Conservation (phyloP, 495 filamentous ascomycete genomes). For the Polyplosphaeria fusca region DNA sequence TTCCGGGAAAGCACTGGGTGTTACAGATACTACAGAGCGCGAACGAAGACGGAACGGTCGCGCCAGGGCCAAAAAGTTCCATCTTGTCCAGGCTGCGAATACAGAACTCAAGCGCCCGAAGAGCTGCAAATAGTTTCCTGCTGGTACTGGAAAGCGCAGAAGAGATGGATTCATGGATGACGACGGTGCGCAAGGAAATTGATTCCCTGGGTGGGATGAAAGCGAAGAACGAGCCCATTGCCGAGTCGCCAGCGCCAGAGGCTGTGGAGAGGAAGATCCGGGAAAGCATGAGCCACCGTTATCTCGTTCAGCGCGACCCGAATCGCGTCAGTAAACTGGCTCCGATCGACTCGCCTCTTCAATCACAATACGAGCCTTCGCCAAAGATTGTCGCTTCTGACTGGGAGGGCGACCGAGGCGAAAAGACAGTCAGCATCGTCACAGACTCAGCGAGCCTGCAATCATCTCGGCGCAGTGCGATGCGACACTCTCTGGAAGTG, state of each 20-base stretch:
- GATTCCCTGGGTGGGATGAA: slow-evolving; percentile 43
- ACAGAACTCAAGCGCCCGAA: slow-evolving; percentile 53
- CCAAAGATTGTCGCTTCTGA: slow-evolving; percentile 28
- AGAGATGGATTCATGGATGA: slow-evolving; percentile 83
- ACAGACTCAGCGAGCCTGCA: slow-evolving; percentile 25
- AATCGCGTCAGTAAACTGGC: slow-evolving; percentile 25
- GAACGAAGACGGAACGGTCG: slow-evolving; percentile 56
- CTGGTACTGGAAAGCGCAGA: slow-evolving; percentile 78
- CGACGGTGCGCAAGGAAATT: slow-evolving; percentile 46
- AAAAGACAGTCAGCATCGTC: slow-evolving; percentile 20
- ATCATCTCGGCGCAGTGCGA: slow-evolving; percentile 22
- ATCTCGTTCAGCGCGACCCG: slow-evolving; percentile 16
- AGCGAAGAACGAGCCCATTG: slow-evolving; percentile 17
- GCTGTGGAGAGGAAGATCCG: slow-evolving; percentile 21
- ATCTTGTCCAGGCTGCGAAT: slow-evolving; percentile 70
- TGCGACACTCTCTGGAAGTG: slow-evolving; percentile 27
- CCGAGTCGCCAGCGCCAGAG: slow-evolving; percentile 13
- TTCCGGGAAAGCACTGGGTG: slow-evolving; percentile 90
- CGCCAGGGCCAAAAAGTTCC: slow-evolving; percentile 54
- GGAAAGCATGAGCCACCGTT: slow-evolving; percentile 28
- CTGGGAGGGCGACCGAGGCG: slow-evolving; percentile 27
- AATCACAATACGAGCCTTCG: slow-evolving; percentile 28
- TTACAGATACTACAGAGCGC: slow-evolving; percentile 79
- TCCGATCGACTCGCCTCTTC: slow-evolving; percentile 19
- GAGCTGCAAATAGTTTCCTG: slow-evolving; percentile 64